Evolutionary conservation across 805 yeast species (phyloP), one percentile per base, ranked within the genome.

Genomic region (Sugiyamaella valdiviana): DNA sequence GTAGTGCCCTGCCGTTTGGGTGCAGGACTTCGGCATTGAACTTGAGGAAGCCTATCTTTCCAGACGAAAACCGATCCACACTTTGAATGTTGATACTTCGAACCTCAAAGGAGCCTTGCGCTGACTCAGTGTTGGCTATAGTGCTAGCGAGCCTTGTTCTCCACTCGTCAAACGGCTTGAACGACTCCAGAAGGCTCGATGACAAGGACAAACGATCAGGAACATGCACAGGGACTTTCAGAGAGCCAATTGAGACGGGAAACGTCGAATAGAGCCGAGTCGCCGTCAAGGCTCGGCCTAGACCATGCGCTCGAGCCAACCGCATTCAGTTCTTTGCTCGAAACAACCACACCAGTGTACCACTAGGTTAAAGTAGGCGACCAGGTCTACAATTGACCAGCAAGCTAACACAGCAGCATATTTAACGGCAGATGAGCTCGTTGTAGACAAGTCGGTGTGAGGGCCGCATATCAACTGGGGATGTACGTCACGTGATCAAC

Each of bases 31-130:
- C 42, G 16, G 62, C 57, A 36, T 51, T 47, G 36, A 60, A 21
- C 44, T 60, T 60, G 38, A 60, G 29, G 46, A 60, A 60, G 14
- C 63, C 63, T 5, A 60, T 46, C 22, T 48, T 41, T 9, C 40
- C 46, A 32, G 29, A 42, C 14, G 53, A 49, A 47, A 59, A 59
- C 16, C 40, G 41, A 44, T 59, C 63, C 7, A 55, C 58, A 7
- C 55, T 49, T 38, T 56, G 60, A 36, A 59, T 50, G 7, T 58
- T 51, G 38, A 59, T 57, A 14, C 32, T 43, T 32, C 20, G 58
- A 41, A 12, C 42, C 29, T 38, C 44, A 58, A n/a, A 36, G 26
- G 16, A 23, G 43, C 24, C n/a, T 15, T n/a, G 21, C 37, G 7
- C 17, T 12, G 49, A 36, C 12, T 12, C 22, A 36, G 32, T 16